A percentile compares a stretch with the other conserved stretches of the same genome.
phyloP scores from a whole-genome alignment of 495 filamentous ascomycete species.

The Aspergillus sclerotiicarbonarius region DNA sequence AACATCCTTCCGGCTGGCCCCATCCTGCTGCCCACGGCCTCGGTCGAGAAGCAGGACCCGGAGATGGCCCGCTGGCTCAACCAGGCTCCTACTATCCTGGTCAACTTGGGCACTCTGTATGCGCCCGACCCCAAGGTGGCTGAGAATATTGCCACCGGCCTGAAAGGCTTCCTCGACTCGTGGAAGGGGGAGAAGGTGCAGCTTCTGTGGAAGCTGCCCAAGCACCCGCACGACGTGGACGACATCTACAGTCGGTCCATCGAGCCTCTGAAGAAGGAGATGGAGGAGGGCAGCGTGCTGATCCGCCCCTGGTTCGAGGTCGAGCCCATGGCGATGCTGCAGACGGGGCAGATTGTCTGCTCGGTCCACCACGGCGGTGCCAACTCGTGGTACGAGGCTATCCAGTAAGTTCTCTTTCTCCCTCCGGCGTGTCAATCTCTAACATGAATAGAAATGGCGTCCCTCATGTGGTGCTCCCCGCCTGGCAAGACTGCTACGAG shows the following conservation, averaged over 20 bases:
- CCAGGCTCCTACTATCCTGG: constrained; percentile 43
- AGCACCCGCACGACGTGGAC: constrained; percentile 21
- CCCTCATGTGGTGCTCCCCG: constrained; percentile 50
- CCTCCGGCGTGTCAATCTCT: background rate
- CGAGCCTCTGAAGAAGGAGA: constrained; percentile 25
- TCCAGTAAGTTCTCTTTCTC: constrained; percentile 41
- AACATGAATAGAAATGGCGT: constrained; percentile 37
- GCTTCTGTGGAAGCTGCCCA: constrained; percentile 50
- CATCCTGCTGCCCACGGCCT: constrained; percentile 33
- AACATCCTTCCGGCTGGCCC: constrained; percentile 51
- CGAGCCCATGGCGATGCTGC: constrained; percentile 45
- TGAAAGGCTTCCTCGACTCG: constrained; percentile 26
- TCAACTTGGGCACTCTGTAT: constrained; percentile 50
- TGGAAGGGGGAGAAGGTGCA: constrained; percentile 31
- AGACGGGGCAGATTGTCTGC: constrained; percentile 44
- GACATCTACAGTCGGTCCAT: constrained; percentile 26
- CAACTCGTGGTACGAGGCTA: constrained; percentile 53
- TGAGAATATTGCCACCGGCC: constrained; percentile 33
- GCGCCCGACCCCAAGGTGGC: constrained; percentile 34
- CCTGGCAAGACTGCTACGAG: constrained; percentile 52
- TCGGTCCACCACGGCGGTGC: constrained; percentile 54
- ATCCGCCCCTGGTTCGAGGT: constrained; percentile 46
- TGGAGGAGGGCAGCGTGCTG: constrained; percentile 29
- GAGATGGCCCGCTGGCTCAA: constrained; percentile 46
- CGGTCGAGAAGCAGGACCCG: constrained; percentile 37